Conservation (phyloP, 192 early-diverging fungal species). For the Coemansia sp. region DNA sequence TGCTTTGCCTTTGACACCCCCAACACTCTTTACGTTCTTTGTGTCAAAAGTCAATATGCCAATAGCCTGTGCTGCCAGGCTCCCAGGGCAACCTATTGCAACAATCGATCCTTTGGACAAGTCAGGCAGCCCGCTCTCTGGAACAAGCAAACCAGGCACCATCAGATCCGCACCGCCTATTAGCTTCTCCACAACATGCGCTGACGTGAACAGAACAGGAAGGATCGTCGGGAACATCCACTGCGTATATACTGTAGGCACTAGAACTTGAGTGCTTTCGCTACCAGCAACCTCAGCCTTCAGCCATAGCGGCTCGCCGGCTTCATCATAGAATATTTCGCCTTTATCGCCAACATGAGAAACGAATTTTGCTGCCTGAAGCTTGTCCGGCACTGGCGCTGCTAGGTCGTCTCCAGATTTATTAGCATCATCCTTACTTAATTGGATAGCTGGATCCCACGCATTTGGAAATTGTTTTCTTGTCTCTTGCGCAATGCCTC, state of each 20-base stretch:
- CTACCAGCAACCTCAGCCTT: constrained; percentile 51
- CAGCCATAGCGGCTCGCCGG: constrained; percentile 68
- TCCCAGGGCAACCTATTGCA: constrained; percentile 36
- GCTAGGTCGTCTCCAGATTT: constrained; percentile 23
- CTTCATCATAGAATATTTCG: constrained; percentile 61
- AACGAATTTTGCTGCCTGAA: constrained; percentile 66
- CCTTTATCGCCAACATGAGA: constrained; percentile 66
- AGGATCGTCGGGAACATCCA: constrained; percentile 71
- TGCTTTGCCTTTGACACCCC: constrained; percentile 75
- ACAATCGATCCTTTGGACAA: constrained; percentile 33
- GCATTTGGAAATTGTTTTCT: constrained; percentile 51
- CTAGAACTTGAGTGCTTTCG: constrained; percentile 36
- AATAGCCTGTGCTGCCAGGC: constrained; percentile 57
- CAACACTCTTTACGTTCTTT: constrained; percentile 46
- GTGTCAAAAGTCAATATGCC: constrained; percentile 64
- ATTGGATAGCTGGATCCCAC: constrained; percentile 16
- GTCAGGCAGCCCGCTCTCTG: constrained; percentile 30
- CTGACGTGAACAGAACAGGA: constrained; percentile 67
- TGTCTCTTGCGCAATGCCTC: constrained; percentile 66
- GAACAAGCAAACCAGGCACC: constrained; percentile 38
- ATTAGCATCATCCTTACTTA: not conserved
- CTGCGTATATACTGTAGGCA: constrained; percentile 76
- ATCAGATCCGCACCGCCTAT: constrained; percentile 71
- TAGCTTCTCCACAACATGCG: constrained; percentile 68
- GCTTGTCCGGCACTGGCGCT: constrained; percentile 57